These are phyloP conservation scores for Datura wrightii DNA, from an alignment of 257 asterid genomes.

Conservation along the genomic window DNA sequence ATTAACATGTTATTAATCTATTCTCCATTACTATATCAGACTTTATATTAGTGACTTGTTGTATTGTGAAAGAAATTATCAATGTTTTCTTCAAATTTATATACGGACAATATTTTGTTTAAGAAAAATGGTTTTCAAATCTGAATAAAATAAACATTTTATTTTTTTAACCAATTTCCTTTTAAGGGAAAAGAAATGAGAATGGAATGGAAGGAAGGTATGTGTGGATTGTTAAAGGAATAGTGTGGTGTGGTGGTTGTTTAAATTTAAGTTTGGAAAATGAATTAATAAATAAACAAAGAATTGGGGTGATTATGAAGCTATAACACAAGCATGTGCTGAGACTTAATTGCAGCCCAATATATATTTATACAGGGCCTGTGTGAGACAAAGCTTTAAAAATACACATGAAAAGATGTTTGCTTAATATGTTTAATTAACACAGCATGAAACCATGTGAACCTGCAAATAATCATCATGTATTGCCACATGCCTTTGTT, in stretches of 20 bases:
- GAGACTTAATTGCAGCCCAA: slow-evolving; percentile 55
- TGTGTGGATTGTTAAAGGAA: no score
- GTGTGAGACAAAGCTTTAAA: slow-evolving; percentile 40
- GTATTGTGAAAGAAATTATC: no score
- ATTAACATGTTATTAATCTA: neutral
- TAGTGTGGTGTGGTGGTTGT: no score
- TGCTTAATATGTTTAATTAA: slow-evolving; percentile 43
- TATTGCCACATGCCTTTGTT: slow-evolving; percentile 53
- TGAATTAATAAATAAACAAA: slow-evolving; percentile 31
- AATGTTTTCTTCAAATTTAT: no score
- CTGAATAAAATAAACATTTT: no score
- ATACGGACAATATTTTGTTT: no score
- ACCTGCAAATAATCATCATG: slow-evolving; percentile 56
- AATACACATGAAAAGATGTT: slow-evolving; percentile 44
- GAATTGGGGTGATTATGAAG: slow-evolving; percentile 46
- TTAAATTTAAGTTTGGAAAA: neutral
- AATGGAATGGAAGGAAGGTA: no score
- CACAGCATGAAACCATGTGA: slow-evolving; percentile 53
- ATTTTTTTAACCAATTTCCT: no score
- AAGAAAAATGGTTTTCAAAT: no score
- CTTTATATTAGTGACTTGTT: neutral
- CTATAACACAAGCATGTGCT: slow-evolving; percentile 53
- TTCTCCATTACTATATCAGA: neutral
- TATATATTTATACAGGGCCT: neutral
- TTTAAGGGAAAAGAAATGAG: no score